phyloP scores from a whole-genome alignment of 2,329 filamentous ascomycete species.

The Achaetomium macrosporum region DNA sequence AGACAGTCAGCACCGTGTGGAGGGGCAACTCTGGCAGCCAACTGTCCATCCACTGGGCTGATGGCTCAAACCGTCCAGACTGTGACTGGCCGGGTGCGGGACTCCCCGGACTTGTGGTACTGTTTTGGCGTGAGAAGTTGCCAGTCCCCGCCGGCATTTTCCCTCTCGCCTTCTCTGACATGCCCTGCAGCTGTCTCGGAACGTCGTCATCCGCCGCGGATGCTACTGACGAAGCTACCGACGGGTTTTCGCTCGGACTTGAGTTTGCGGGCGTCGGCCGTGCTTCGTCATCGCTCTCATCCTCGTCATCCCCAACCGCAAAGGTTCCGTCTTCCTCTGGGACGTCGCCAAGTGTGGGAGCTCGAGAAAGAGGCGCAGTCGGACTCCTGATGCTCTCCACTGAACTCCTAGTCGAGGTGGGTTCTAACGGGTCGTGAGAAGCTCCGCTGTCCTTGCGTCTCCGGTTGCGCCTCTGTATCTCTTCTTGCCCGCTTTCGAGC shows the following conservation, averaged over 20 bases:
- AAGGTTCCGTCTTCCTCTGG: slow-evolving; percentile 77
- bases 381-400: slow-evolving; percentile 64
- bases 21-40: slow-evolving; percentile 91
- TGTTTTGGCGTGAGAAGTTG: slow-evolving; percentile 87
- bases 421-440: slow-evolving; percentile 45
- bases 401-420: slow-evolving; percentile 52
- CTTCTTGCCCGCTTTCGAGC: slow-evolving; percentile 83
- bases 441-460: slow-evolving; percentile 58
- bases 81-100: slow-evolving; percentile 52
- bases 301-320: slow-evolving; percentile 77
- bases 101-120: slow-evolving; percentile 71
- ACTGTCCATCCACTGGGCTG: slow-evolving; percentile 79
- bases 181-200: slow-evolving; percentile 75
- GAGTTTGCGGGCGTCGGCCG: slow-evolving; percentile 55
- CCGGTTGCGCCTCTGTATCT: slow-evolving; percentile 75
- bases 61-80: slow-evolving; percentile 66
- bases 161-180: slow-evolving; percentile 95
- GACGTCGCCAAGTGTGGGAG: slow-evolving; percentile 57
- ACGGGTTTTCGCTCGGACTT: slow-evolving; percentile 57
- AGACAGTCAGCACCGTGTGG: slow-evolving; percentile 75
- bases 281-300: slow-evolving; percentile 47
- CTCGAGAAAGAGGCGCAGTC: slow-evolving; percentile 45
- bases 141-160: slow-evolving; percentile 84
- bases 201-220: slow-evolving; percentile 69
- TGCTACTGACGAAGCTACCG: slow-evolving; percentile 63